phyloP scores from a whole-genome alignment of 768 basidiomycete genomes.

The Rhizopogon vesiculosus region DNA sequence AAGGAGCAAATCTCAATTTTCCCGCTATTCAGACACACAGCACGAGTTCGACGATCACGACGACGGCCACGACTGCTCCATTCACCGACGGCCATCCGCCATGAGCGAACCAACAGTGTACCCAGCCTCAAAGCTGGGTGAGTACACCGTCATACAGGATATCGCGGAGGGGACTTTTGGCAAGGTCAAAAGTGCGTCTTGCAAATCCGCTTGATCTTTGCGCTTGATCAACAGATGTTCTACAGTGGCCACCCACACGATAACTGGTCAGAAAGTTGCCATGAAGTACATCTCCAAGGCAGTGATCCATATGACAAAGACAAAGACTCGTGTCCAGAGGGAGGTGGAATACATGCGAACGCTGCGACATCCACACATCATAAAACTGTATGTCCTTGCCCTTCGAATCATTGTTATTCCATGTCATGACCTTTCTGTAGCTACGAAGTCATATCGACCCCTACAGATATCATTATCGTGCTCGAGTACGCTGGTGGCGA shows the following conservation, averaged over 20 bases:
- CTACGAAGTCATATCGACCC: constrained; percentile 88
- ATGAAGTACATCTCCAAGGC: constrained; percentile 98
- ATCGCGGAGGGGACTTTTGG: constrained; percentile 98
- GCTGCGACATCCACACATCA: constrained; percentile 92
- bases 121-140: constrained; percentile 75
- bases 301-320: constrained; percentile 87
- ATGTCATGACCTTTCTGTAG: constrained; percentile 28
- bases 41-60: constrained; percentile 6
- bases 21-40: constrained; percentile 3
- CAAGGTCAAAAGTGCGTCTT: constrained; percentile 91
- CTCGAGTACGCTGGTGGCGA: constrained; percentile 96
- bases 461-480: constrained; percentile 96
- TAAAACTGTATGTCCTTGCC: constrained; percentile 73
- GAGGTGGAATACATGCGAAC: constrained; percentile 98
- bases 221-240: constrained; percentile 5
- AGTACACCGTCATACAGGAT: constrained; percentile 83
- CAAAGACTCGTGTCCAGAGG: constrained; percentile 85
- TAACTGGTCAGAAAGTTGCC: constrained; percentile 94
- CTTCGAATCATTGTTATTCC: not conserved
- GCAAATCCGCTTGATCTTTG: constrained; percentile 12
- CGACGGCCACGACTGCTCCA: not conserved
- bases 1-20: constrained; percentile 21
- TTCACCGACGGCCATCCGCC: constrained; percentile 14
- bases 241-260: constrained; percentile 86
- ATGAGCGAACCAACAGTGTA: constrained; percentile 30